phyloP scores from a whole-genome alignment of 352 stramenopile species.

The Sclerospora graminicola region DNA sequence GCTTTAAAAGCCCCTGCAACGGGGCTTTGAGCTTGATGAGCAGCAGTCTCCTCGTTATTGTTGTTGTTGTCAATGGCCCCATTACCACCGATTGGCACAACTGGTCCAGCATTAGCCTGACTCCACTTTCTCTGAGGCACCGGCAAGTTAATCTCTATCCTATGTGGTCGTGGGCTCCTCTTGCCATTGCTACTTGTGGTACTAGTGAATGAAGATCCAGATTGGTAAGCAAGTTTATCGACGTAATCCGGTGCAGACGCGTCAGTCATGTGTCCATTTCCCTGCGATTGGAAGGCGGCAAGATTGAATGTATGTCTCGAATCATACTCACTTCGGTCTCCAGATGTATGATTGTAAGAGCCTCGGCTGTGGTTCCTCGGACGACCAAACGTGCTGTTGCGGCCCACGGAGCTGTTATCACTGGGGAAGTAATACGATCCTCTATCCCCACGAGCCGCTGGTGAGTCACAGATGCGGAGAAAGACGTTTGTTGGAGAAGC shows the following conservation, averaged over 20 bases:
- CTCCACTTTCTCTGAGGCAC: constrained; percentile 27
- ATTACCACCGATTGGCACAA: constrained; percentile 5
- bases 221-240: constrained; percentile 2
- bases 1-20: constrained; percentile 47
- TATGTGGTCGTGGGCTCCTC: constrained; percentile 14
- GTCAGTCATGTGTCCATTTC: not conserved
- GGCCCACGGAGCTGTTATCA: constrained; percentile 11
- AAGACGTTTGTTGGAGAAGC: constrained; percentile 45
- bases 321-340: constrained; percentile 17
- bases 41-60: constrained; percentile 7
- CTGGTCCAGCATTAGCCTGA: constrained; percentile 24
- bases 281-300: constrained; percentile 34
- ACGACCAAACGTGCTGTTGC: constrained; percentile 4
- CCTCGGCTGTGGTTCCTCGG: constrained; percentile 13
- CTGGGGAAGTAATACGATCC: constrained; percentile 2
- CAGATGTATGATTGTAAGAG: constrained; percentile 7
- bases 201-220: constrained; percentile 19
- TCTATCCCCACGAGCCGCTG: constrained; percentile 13
- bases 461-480: constrained; percentile 62
- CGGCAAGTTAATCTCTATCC: constrained; percentile 13
- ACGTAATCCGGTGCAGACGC: constrained; percentile 3
- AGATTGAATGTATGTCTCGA: constrained; percentile 41
- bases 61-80: constrained; percentile 10
- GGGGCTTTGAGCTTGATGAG: constrained; percentile 18
- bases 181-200: constrained; percentile 15